Evolutionary conservation across 148 eudicot species (phyloP).

Genomic region (Rhododendron williamsianum): DNA sequence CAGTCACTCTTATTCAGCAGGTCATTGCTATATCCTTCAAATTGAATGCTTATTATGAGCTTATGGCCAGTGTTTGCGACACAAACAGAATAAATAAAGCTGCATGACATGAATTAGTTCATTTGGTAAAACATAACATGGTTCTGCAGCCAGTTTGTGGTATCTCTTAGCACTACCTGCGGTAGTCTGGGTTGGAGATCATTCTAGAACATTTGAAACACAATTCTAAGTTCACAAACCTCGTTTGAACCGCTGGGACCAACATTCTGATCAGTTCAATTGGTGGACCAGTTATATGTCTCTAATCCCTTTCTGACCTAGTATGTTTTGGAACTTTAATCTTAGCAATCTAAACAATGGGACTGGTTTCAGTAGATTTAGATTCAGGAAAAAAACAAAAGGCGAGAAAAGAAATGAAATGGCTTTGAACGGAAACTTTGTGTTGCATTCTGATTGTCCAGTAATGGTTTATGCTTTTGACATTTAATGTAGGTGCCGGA

Average conservation of each 20-base stretch:
- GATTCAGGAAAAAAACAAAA: background rate
- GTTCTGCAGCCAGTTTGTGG: conserved; percentile 5
- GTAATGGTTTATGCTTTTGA: background rate
- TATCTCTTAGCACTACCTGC: background rate
- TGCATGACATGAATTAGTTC: background rate
- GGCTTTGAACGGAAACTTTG: background rate
- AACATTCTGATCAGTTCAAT: background rate
- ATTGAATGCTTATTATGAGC: background rate
- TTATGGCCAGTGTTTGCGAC: background rate
- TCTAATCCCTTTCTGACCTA: background rate
- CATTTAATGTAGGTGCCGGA: conserved; percentile 48
- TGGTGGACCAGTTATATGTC: background rate
- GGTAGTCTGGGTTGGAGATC: conserved; percentile 1
- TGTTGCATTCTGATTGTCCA: background rate
- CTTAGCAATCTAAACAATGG: background rate
- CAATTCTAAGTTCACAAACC: background rate
- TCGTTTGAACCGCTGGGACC: background rate
- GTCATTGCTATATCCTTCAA: conserved; percentile 26
- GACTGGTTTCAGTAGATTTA: background rate
- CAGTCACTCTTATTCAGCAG: conserved; percentile 57
- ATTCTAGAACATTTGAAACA: background rate
- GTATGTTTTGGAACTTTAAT: background rate
- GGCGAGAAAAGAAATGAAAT: background rate
- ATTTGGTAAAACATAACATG: background rate
- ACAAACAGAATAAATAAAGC: background rate